Conservation (phyloP, 345 rosid genomes). For the Turnera subulata region DNA sequence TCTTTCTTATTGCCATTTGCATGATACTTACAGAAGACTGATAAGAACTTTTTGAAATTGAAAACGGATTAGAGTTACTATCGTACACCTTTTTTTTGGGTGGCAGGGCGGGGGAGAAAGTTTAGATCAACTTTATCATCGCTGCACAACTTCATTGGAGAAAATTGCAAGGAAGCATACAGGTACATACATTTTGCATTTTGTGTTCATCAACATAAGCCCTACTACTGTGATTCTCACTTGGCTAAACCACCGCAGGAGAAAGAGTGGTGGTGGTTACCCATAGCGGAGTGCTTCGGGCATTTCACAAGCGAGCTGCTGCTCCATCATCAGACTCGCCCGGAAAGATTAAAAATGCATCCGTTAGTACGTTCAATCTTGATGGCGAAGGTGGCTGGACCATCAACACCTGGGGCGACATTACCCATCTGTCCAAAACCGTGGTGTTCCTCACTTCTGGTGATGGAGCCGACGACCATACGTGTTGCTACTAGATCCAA, state of each 20-base stretch:
- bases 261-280: neutral
- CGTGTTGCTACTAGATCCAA: too few species aligned
- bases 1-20: neutral
- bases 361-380: neutral
- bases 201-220: too few species aligned
- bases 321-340: slow-evolving; percentile 7
- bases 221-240: neutral
- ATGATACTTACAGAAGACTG: neutral
- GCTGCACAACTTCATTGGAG: slow-evolving; percentile 11
- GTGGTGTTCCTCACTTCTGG: slow-evolving; percentile 4
- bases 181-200: neutral
- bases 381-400: slow-evolving; percentile 3
- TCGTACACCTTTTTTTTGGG: too few species aligned
- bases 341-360: slow-evolving; percentile 14
- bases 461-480: too few species aligned
- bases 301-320: slow-evolving; percentile 10
- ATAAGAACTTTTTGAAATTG: too few species aligned
- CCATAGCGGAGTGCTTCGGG: neutral
- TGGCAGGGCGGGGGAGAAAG: slow-evolving; percentile 23
- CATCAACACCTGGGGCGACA: slow-evolving; percentile 7
- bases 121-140: slow-evolving; percentile 10
- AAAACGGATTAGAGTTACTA: too few species aligned
- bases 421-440: slow-evolving; percentile 5
- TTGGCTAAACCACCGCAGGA: neutral
- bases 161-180: neutral